Evolutionary conservation across 2,329 filamentous ascomycete genomes (phyloP).

Genomic region (Beauveria varroae): DNA sequence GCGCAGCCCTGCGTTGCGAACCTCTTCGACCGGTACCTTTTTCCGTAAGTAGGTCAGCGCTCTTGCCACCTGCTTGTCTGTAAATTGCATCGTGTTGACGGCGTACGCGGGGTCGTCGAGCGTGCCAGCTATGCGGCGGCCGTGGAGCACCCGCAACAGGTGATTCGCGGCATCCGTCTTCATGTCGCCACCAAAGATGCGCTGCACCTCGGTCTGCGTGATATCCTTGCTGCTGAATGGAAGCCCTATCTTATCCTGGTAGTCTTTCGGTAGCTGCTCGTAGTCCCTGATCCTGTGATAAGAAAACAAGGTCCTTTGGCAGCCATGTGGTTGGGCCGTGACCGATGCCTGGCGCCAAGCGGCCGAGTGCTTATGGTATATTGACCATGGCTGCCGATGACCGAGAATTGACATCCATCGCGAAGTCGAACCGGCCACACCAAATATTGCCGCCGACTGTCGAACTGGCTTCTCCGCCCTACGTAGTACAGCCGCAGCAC

Average conservation of each 20-base stretch:
- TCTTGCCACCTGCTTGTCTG: constrained; percentile 31
- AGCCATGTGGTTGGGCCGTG: background rate
- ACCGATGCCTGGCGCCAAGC: background rate
- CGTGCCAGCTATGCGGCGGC: constrained; percentile 55
- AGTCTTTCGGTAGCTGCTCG: constrained; percentile 48
- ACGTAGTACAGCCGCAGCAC: background rate
- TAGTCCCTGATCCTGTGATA: constrained; percentile 42
- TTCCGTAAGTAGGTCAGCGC: constrained; percentile 50
- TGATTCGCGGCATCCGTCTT: constrained; percentile 39
- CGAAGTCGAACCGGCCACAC: background rate
- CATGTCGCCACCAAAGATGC: constrained; percentile 44
- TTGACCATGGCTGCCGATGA: background rate
- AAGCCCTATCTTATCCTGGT: constrained; percentile 48
- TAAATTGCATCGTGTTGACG: constrained; percentile 39
- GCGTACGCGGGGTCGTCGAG: constrained; percentile 49
- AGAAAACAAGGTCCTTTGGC: constrained; percentile 27
- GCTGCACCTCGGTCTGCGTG: constrained; percentile 35
- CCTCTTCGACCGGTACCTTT: constrained; percentile 49
- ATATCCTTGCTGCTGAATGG: constrained; percentile 45
- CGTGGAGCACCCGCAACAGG: constrained; percentile 52
- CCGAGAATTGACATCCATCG: constrained; percentile 15
- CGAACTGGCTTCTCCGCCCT: background rate
- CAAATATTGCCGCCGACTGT: background rate
- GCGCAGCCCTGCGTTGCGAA: constrained; percentile 51
- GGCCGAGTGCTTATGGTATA: background rate